These are phyloP conservation scores for Globisporangium nagaii DNA, from an alignment of 352 stramenopile genomes.

Conservation along the genomic window DNA sequence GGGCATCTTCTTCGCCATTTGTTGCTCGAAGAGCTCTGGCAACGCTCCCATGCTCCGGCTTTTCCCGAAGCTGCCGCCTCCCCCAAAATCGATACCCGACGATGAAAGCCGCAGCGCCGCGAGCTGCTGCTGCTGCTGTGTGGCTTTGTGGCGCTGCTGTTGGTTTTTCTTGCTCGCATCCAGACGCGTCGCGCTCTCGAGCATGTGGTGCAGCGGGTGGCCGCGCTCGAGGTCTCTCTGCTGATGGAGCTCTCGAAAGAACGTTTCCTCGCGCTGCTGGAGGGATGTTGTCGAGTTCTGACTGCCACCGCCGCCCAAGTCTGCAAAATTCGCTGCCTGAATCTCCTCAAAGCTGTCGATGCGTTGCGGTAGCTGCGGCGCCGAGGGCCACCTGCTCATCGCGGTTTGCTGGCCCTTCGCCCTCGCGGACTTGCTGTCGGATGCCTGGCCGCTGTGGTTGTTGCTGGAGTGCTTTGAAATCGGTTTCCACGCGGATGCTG, in stretches of 20 bases:
- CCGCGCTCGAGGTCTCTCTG: constrained; percentile 38
- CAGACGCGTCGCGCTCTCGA: constrained; percentile 50
- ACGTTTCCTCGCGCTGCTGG: constrained; percentile 46
- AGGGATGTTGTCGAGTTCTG: constrained; percentile 1
- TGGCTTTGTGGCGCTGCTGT: constrained; percentile 25
- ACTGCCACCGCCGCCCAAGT: constrained; percentile 1
- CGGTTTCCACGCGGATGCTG: constrained; percentile 54
- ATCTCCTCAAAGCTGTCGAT: constrained; percentile 52
- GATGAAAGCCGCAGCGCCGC: constrained; percentile 21
- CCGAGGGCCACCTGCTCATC: constrained; percentile 29
- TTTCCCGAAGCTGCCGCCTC: constrained; percentile 23
- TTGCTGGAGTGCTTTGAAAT: constrained; percentile 23
- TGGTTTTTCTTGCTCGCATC: constrained; percentile 24
- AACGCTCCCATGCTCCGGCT: constrained; percentile 37
- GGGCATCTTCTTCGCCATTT: constrained; percentile 15
- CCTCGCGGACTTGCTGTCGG: background rate
- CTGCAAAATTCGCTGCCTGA: constrained; percentile 18
- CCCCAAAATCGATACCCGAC: background rate
- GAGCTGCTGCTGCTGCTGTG: constrained; percentile 33
- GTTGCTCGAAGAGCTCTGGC: constrained; percentile 31
- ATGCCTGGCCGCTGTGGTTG: background rate
- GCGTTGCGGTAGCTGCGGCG: constrained; percentile 47
- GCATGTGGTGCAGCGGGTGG: constrained; percentile 68
- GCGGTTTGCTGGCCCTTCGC: constrained; percentile 15
- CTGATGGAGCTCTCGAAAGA: constrained; percentile 68